These are phyloP conservation scores for Allomyces javanicus DNA, from an alignment of 192 early-diverging fungal species.

Conservation along the genomic window DNA sequence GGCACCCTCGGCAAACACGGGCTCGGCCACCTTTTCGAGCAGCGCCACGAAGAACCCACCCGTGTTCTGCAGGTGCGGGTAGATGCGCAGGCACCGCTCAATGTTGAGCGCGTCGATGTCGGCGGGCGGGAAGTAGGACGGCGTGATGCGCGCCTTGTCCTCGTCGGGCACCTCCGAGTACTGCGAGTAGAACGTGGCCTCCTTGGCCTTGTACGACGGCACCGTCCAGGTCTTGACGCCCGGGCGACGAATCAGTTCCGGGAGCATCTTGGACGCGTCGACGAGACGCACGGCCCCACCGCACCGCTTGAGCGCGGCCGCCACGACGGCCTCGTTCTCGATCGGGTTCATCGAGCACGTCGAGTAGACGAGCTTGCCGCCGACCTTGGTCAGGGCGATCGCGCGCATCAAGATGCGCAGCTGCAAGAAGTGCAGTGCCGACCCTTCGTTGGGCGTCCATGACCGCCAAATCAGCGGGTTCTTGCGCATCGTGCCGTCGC, in stretches of 20 bases:
- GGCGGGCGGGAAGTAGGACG: conserved; percentile 37
- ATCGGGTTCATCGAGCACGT: conserved; percentile 97
- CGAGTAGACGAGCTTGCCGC: conserved; percentile 87
- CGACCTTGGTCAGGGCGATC: conserved; percentile 66
- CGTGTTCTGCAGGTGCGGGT: conserved; percentile 85
- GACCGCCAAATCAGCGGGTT: conserved; percentile 79
- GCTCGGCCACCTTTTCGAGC: conserved; percentile 68
- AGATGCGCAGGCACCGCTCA: conserved; percentile 69
- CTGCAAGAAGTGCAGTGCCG: conserved; percentile 70
- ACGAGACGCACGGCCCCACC: conserved; percentile 57
- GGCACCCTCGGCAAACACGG: conserved; percentile 20
- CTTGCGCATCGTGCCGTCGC: conserved; percentile 94
- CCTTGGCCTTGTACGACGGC: conserved; percentile 45
- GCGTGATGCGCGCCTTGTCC: conserved; percentile 16
- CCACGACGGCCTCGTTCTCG: conserved; percentile 93
- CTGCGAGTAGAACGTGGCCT: conserved; percentile 27
- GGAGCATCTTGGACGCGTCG: conserved; percentile 68
- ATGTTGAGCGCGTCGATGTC: conserved; percentile 38
- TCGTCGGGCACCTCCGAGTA: conserved; percentile 11
- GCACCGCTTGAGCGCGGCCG: conserved; percentile 45
- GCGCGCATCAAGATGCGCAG: conserved; percentile 72
- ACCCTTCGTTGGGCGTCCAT: conserved; percentile 56
- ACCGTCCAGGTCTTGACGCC: conserved; percentile 81
- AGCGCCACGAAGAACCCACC: conserved; percentile 98
- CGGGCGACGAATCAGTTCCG: conserved; percentile 53